Conservation (phyloP, 257 asterid species). For the Solanum chiquidenum region DNA sequence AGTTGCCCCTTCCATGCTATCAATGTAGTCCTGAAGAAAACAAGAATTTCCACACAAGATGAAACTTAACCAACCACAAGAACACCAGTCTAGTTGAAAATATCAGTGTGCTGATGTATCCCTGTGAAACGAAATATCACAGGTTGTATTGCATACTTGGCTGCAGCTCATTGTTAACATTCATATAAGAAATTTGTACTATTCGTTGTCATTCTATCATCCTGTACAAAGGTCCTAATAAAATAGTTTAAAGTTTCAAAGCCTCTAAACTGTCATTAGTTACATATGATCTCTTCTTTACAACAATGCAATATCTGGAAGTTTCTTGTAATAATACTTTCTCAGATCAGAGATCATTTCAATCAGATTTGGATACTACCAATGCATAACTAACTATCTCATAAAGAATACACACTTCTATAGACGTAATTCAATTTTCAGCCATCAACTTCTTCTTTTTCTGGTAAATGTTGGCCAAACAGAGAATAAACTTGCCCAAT, state of each 20-base stretch:
- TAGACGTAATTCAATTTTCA: background rate
- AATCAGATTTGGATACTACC: background rate
- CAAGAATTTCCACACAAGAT: background rate
- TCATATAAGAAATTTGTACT: background rate
- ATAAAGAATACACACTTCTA: background rate
- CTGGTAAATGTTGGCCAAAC: background rate
- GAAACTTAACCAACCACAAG: background rate
- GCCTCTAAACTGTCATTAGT: background rate
- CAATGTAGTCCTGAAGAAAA: conserved; percentile 75
- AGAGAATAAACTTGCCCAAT: background rate
- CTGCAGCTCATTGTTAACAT: background rate
- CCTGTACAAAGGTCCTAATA: background rate
- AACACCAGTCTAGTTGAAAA: background rate
- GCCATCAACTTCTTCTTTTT: background rate
- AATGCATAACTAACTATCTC: background rate
- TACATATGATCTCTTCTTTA: background rate
- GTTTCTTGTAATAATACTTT: background rate
- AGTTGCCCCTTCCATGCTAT: conserved; percentile 99
- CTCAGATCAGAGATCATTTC: background rate
- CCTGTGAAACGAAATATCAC: background rate
- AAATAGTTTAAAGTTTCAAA: background rate
- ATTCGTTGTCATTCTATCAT: background rate
- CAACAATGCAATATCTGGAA: background rate
- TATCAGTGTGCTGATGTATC: background rate
- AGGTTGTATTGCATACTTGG: background rate